Evolutionary conservation across 176 grass and related monocot genomes (phyloP), one percentile per base, ranked within the genome.

Genomic region (Alopecurus myosuroides): DNA sequence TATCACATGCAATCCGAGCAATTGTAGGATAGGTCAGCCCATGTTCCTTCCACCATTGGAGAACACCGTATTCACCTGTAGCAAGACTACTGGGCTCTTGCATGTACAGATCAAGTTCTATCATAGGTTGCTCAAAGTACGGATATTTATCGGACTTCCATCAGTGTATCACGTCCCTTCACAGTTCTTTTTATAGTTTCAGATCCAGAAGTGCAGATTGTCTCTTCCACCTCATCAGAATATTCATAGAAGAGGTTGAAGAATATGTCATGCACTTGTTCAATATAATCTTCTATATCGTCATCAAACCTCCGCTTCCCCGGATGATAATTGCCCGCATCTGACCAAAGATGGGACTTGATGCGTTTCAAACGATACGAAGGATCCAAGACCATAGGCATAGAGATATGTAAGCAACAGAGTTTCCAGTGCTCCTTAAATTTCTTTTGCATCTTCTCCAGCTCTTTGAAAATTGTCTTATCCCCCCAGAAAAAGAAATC

Each of bases 31-130:
- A 72, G 1, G 45, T 82, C 52, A 33, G 26, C 6, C 51, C 72
- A 70, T 78, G 52, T 72, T 63, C 64, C 65, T 86, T 90, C 88
- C 84, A 78, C 79, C 84, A 83, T 20, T 71, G 83, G 20, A 90
- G 78, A 86, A 55, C 78, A 82, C 44, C 58, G 14, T 0, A 35
- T 14, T 72, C 36, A 11, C 36, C 80, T 55, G 45, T 69, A 30
- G 31, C 45, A 60, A 56, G 28, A 41, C 49, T 15, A 64, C 58
- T 15, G 46, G 74, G 71, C 62, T 22, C 64, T 55, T 86, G 78
- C 55, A 83, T 15, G 65, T 74, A 90, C 26, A n/a, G 73, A 62
- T 78, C 79, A 78, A 90, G 65, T 48, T 90, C 88, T 65, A 26
- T 73, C 79, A 86, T 22, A 3, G 73, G 17, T 46, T 36, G 15